A percentile compares a stretch with the other conserved stretches of the same genome.
Conservation (phyloP, 73 alveolate species). For the Durusdinium trenchii region DNA sequence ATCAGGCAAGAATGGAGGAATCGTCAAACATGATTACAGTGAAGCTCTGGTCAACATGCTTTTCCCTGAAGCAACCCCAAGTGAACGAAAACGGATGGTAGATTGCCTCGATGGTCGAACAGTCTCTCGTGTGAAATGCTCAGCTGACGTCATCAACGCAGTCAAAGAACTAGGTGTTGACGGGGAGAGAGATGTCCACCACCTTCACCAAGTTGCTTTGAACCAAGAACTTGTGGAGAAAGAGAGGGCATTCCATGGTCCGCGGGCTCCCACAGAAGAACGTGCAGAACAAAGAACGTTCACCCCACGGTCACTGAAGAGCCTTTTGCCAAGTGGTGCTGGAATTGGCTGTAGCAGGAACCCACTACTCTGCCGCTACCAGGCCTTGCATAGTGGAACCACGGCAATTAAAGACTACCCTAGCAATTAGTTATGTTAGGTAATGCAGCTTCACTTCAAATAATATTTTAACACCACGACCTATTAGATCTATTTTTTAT, state of each 20-base stretch:
- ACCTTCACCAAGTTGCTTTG: neutral
- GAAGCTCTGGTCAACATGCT: neutral
- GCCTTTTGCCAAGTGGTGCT: neutral
- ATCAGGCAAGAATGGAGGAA: neutral
- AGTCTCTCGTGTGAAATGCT: neutral
- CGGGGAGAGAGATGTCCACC: slow-evolving; percentile 18
- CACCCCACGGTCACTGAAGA: neutral
- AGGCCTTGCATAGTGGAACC: neutral
- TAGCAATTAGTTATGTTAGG: neutral
- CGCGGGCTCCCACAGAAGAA: neutral
- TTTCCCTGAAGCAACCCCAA: neutral
- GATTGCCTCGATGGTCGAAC: neutral
- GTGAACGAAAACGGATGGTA: neutral
- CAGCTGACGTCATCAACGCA: neutral
- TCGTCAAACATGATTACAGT: neutral
- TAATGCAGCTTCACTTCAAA: neutral
- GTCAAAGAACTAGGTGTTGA: slow-evolving; percentile 17
- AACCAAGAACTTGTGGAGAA: neutral
- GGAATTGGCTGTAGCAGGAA: neutral
- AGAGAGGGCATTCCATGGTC: neutral
- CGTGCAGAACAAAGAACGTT: neutral
- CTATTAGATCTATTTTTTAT: neutral
- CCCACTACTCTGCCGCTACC: slow-evolving; percentile 17
- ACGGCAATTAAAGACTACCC: neutral
- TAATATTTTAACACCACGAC: neutral